Conservation (phyloP, 1,139 yeast genomes). For the Kazachstania sp. region DNA sequence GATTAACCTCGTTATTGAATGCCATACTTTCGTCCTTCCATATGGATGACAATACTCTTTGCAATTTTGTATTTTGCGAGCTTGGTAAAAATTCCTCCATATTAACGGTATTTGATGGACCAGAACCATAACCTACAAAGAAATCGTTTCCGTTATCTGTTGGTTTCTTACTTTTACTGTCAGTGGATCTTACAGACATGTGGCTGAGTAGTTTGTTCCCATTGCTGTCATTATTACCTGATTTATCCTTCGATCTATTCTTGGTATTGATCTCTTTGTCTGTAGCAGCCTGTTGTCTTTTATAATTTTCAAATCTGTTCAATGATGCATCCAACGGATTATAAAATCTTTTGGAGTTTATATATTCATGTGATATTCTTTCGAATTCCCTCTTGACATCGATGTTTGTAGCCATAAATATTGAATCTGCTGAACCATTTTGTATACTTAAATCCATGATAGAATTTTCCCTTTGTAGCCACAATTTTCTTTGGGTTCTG, state of each 20-base stretch:
- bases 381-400: slow-evolving; percentile 71
- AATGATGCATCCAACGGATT: slow-evolving; percentile 65
- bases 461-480: slow-evolving; percentile 75
- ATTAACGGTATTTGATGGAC: slow-evolving; percentile 6
- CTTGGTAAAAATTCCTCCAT: slow-evolving; percentile 19
- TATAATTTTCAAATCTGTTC: slow-evolving; percentile 31
- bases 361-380: slow-evolving; percentile 62
- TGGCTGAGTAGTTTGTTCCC: slow-evolving; percentile 1
- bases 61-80: slow-evolving; percentile 18
- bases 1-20: slow-evolving; percentile 24
- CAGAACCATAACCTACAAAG: slow-evolving; percentile 3
- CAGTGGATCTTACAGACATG: slow-evolving; percentile 2
- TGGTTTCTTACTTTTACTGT: neutral
- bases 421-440: slow-evolving; percentile 15
- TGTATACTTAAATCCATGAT: slow-evolving; percentile 46
- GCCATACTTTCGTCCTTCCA: slow-evolving; percentile 27
- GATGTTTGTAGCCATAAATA: slow-evolving; percentile 44
- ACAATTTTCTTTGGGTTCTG: slow-evolving; percentile 71
- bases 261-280: neutral
- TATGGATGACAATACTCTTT: slow-evolving; percentile 19
- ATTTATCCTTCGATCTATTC: slow-evolving; percentile 2
- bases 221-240: neutral
- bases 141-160: neutral
- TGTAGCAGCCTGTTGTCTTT: neutral
- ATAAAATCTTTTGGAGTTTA: slow-evolving; percentile 56